phyloP scores from a whole-genome alignment of 2,329 filamentous ascomycete species.

The Aspergillaceae sp. region DNA sequence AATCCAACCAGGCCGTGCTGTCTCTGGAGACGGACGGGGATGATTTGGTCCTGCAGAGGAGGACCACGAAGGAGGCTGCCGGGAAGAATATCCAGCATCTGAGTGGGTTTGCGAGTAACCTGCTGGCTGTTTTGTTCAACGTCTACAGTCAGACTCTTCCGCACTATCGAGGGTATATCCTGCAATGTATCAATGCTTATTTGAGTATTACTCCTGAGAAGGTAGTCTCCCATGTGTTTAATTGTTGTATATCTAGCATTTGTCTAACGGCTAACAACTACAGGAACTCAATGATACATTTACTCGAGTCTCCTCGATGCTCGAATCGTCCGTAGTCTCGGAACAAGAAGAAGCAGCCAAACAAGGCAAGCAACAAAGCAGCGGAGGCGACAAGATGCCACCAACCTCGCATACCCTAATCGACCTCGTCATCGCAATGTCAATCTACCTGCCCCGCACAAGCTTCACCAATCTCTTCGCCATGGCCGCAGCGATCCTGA shows the following conservation, averaged over 20 bases:
- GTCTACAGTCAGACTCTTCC: conserved; percentile 95
- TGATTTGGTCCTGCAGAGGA: conserved; percentile 65
- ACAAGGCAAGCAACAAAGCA: conserved; percentile 55
- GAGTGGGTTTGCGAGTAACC: conserved; percentile 69
- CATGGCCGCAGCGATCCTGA: conserved; percentile 74
- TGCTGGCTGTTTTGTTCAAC: conserved; percentile 96
- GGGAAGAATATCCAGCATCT: conserved; percentile 75
- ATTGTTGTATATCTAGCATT: no score
- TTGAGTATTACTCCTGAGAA: conserved; percentile 72
- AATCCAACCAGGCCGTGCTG: conserved; percentile 79
- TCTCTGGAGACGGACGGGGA: conserved; percentile 61
- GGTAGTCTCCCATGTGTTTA: conserved; percentile 7
- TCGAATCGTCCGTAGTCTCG: conserved; percentile 60
- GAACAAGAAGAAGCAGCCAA: conserved; percentile 55
- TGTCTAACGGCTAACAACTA: conserved; percentile 8
- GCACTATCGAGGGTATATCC: conserved; percentile 79
- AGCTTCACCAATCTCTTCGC: conserved; percentile 80
- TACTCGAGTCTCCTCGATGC: conserved; percentile 72
- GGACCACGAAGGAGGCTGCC: conserved; percentile 66
- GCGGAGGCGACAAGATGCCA: conserved; percentile 66
- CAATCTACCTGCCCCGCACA: conserved; percentile 79
- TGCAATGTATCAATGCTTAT: conserved; percentile 92
- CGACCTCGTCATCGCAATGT: conserved; percentile 94
- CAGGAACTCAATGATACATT: conserved; percentile 76
- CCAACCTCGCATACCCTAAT: conserved; percentile 91